Conservation (phyloP, 1,139 yeast genomes). For the Yamadazyma songkhlaensis region DNA sequence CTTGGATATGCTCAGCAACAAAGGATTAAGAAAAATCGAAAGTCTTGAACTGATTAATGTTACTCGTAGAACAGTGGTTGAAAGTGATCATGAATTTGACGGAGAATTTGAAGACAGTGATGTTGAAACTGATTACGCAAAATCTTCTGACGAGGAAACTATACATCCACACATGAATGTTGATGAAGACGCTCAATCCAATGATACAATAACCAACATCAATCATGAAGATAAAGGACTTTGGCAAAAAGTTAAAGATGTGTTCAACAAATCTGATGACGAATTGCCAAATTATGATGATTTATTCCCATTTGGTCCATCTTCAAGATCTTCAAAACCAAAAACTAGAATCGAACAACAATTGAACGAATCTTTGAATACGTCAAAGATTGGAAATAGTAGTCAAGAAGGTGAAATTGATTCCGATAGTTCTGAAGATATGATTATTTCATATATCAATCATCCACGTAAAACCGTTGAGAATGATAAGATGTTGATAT, state of each 20-base stretch:
- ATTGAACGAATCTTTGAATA: slow-evolving; percentile 18
- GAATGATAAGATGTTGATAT: slow-evolving; percentile 81
- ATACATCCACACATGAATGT: slow-evolving; percentile 6
- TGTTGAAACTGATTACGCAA: slow-evolving; percentile 12
- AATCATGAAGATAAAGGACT: slow-evolving; percentile 18
- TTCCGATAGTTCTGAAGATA: slow-evolving; percentile 50
- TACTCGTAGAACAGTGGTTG: neutral
- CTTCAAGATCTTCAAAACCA: slow-evolving; percentile 24
- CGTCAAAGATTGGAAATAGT: slow-evolving; percentile 1
- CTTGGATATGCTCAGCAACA: slow-evolving; percentile 48
- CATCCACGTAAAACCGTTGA: slow-evolving; percentile 64
- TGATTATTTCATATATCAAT: slow-evolving; percentile 54
- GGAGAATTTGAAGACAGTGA: slow-evolving; percentile 7
- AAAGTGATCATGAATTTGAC: slow-evolving; percentile 4
- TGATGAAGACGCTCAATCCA: slow-evolving; percentile 35
- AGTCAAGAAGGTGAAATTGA: slow-evolving; percentile 12
- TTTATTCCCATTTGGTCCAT: slow-evolving; percentile 65
- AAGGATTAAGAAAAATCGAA: slow-evolving; percentile 23
- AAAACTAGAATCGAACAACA: slow-evolving; percentile 35
- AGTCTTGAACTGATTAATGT: slow-evolving; percentile 4
- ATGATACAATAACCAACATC: slow-evolving; percentile 23
- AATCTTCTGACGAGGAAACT: slow-evolving; percentile 1
- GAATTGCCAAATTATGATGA: slow-evolving; percentile 79
- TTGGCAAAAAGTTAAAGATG: slow-evolving; percentile 65
- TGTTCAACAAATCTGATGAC: slow-evolving; percentile 43